A percentile compares a stretch with the other conserved stretches of the same genome.
Evolutionary conservation across 495 filamentous ascomycete genomes (phyloP).

Genomic region (Aspergillus saccharolyticus): DNA sequence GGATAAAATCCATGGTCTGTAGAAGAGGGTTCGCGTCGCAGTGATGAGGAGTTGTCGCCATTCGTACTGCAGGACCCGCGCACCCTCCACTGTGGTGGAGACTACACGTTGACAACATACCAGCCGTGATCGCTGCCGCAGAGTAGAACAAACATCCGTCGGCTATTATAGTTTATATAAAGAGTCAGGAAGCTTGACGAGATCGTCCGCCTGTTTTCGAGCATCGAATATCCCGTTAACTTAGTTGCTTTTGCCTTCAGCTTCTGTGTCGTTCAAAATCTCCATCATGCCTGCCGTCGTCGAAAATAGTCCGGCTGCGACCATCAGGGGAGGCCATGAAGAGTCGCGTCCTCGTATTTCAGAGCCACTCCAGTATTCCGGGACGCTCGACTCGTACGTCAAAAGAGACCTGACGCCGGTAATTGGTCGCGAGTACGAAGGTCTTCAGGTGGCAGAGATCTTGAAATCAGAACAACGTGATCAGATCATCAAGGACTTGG

Average conservation of each 20-base stretch:
- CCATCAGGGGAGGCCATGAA: constrained; percentile 19
- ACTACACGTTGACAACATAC: neutral
- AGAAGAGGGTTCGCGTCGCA: neutral
- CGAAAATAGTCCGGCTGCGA: constrained; percentile 4
- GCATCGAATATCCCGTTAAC: neutral
- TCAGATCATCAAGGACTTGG: constrained; percentile 53
- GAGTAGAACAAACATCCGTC: neutral
- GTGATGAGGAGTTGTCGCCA: neutral
- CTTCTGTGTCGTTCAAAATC: neutral
- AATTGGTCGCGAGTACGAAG: constrained; percentile 56
- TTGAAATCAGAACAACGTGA: constrained; percentile 47
- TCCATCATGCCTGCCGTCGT: constrained; percentile 17
- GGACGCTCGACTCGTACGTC: constrained; percentile 46
- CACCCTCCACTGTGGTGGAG: neutral
- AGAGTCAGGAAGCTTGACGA: neutral
- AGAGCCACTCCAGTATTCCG: constrained; percentile 42
- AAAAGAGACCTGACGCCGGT: constrained; percentile 54
- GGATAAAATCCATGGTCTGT: neutral
- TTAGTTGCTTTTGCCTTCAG: too few relatives aligned
- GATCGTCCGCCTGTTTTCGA: neutral
- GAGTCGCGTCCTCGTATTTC: constrained; percentile 17
- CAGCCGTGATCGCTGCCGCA: neutral
- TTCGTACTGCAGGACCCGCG: neutral
- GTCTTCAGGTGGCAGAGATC: constrained; percentile 48
- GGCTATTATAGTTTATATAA: neutral